These are phyloP conservation scores for Micractinium conductrix DNA, from an alignment of 139 green algal genomes.

Conservation along the genomic window DNA sequence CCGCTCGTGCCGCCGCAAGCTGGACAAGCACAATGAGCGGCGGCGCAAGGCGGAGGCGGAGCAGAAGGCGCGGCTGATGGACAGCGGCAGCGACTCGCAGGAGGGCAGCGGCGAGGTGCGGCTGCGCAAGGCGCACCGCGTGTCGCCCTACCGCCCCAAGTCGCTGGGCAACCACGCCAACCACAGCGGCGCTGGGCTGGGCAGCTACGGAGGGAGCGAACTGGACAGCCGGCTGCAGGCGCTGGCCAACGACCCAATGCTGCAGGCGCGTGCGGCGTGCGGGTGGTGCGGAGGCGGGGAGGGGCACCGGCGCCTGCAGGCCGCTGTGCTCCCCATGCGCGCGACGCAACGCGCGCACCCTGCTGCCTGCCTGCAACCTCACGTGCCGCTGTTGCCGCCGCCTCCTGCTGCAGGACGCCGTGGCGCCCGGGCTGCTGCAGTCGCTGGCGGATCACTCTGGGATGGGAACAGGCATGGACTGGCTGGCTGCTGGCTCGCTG, in stretches of 20 bases:
- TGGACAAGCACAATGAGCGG: slow-evolving; percentile 75
- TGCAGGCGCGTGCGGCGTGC: neutral
- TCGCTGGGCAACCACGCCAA: too few relatives aligned
- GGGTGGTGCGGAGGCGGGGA: too few relatives aligned
- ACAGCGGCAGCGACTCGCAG: slow-evolving; percentile 24
- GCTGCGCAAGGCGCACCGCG: slow-evolving; percentile 10
- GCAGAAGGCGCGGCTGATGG: slow-evolving; percentile 20
- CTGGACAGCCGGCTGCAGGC: neutral
- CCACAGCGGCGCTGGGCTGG: neutral
- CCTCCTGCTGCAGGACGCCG: neutral
- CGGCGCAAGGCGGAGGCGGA: slow-evolving; percentile 47
- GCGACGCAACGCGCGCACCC: too few relatives aligned
- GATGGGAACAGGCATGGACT: neutral
- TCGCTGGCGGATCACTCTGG: neutral
- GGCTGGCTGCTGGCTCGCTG: slow-evolving; percentile 2
- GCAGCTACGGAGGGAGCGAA: neutral
- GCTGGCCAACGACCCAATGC: neutral
- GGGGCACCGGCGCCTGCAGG: too few relatives aligned
- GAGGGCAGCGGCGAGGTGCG: neutral
- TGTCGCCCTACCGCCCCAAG: slow-evolving; percentile 10
- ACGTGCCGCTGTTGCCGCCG: too few relatives aligned
- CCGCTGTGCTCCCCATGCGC: too few relatives aligned
- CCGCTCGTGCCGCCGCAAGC: slow-evolving; percentile 48
- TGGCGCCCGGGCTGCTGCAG: slow-evolving; percentile 3
- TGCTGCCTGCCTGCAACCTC: too few relatives aligned